Conservation (phyloP, 352 stramenopile genomes). For the Pythium brassicae region DNA sequence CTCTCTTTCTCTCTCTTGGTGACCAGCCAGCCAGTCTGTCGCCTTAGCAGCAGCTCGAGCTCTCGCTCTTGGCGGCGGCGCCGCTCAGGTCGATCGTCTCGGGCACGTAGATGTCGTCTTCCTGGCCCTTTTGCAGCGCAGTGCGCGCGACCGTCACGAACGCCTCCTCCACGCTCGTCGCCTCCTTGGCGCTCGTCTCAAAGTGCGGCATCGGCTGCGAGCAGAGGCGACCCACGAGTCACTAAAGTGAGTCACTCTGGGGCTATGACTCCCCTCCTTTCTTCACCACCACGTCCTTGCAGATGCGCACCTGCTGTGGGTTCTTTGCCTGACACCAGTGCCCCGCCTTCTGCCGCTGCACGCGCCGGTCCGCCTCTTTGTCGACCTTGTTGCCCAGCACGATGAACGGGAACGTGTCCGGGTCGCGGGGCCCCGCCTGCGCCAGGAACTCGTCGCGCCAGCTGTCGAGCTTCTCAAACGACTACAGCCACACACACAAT, state of each 20-base stretch:
- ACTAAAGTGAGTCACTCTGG: too few species aligned
- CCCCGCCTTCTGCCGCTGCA: slow-evolving; percentile 87
- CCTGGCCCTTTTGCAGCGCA: slow-evolving; percentile 82
- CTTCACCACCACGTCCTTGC: too few species aligned
- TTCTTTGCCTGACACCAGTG: slow-evolving; percentile 92
- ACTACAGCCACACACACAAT: slow-evolving; percentile 35
- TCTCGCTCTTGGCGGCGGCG: slow-evolving; percentile 61
- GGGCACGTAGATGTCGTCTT: slow-evolving; percentile 86
- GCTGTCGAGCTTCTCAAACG: slow-evolving; percentile 97
- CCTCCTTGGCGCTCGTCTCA: slow-evolving; percentile 97
- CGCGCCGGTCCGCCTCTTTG: slow-evolving; percentile 85
- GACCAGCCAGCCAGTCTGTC: background rate
- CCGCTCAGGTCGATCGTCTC: slow-evolving; percentile 85
- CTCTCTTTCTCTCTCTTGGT: background rate
- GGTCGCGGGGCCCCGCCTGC: slow-evolving; percentile 87
- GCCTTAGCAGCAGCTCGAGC: slow-evolving; percentile 65
- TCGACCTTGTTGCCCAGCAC: slow-evolving; percentile 99
- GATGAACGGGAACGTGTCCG: slow-evolving; percentile 96
- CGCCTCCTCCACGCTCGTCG: slow-evolving; percentile 95
- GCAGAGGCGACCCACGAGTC: background rate
- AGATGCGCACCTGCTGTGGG: slow-evolving; percentile 35
- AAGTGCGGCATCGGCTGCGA: slow-evolving; percentile 93
- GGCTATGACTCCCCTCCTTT: too few species aligned
- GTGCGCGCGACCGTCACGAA: slow-evolving; percentile 93
- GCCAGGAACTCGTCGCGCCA: slow-evolving; percentile 98